Percentiles rank a stretch among this genome's conserved stretches.
Evolutionary conservation across 2,329 filamentous ascomycete species (phyloP).

Genomic region (Emericellopsis cladophorae): DNA sequence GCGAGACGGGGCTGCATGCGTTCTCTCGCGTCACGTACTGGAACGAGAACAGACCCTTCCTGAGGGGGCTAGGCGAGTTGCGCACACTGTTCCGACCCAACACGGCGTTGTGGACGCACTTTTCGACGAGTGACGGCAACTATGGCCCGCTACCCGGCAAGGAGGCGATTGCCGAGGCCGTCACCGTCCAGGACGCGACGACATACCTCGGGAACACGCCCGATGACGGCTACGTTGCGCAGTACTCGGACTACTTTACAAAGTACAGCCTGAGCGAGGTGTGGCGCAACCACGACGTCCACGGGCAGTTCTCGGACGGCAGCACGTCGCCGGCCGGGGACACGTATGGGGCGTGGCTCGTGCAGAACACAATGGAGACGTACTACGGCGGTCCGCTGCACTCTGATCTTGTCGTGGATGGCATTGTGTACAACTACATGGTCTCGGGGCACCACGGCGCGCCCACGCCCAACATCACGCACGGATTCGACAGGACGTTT

Average conservation of each 20-base stretch:
- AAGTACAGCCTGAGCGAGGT: conserved; percentile 51
- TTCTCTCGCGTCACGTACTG: conserved; percentile 48
- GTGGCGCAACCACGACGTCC: conserved; percentile 44
- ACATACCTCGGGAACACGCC: conserved; percentile 45
- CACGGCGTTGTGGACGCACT: conserved; percentile 46
- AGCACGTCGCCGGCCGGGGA: conserved; percentile 3
- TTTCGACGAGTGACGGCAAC: conserved; percentile 42
- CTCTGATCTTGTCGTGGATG: conserved; percentile 50
- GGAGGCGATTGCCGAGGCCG: conserved; percentile 20
- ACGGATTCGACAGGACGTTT: conserved; percentile 53
- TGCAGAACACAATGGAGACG: conserved; percentile 51
- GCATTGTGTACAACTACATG: conserved; percentile 53
- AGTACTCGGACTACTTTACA: conserved; percentile 50
- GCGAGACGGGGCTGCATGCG: conserved; percentile 48
- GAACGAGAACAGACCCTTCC: conserved; percentile 40
- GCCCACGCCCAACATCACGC: conserved; percentile 49
- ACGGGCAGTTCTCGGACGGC: conserved; percentile 26
- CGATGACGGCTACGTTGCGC: conserved; percentile 39
- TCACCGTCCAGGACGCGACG: conserved; percentile 50
- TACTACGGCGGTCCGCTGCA: conserved; percentile 50
- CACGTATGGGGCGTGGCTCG: conserved; percentile 33
- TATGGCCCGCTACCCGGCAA: conserved; percentile 32
- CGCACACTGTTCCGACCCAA: conserved; percentile 49
- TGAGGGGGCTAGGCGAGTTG: conserved; percentile 48
- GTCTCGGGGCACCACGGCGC: conserved; percentile 51